Base-by-base conservation (phyloP, 352 stramenopile genomes). In the Phytophthora pistaciae region DNA sequence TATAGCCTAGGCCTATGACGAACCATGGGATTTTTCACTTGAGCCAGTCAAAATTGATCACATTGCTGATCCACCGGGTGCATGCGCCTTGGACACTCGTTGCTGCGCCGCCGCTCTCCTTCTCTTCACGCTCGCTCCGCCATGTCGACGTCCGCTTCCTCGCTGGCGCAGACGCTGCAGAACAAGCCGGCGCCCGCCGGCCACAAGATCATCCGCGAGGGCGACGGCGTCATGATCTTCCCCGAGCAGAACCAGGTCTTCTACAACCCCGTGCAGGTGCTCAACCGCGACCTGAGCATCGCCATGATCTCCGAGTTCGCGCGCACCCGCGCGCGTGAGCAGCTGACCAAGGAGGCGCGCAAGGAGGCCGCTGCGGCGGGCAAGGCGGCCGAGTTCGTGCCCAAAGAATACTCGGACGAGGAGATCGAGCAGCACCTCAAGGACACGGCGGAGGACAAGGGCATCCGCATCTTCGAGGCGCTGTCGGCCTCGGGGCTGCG, bases 261-360 rank as follows among this genome's bases (percentile, higher is more conserved):
- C 67, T 97, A 98, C 81, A 98, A 98, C 80, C 93, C 95, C 66
- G 92, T 97, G 52, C 91, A 97, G 83, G 97, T 99, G 56, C 96
- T 99, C 65, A 99, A 99, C 86, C 96, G 98, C 55, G 98, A 99
- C 84, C 82, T 99, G 48, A 98, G 89, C 11, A 98, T 99, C 70
- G 77, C 98, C 20, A 97, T 99, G 78, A 99, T 99, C 78, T 96
- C 94, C 44, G 87, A 99, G 64, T 99, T 99, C 82, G 96, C 92
- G 21, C 94, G 99, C 61, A 85, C 92, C 48, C 88, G 97, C 50
- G 83, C 84, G 52, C 62, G 84, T 60, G 88, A 95, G 70, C 81
- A 92, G 52, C 69, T 94, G 54, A 59, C 74, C 77, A 94, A 86
- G 77, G 82, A 90, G 85, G 91, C 70, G 69, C 93, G 82, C 73